Evolutionary conservation across 1,139 yeast species (phyloP), one percentile per base, ranked within the genome.

Genomic region (Saccharomyces hybrid): DNA sequence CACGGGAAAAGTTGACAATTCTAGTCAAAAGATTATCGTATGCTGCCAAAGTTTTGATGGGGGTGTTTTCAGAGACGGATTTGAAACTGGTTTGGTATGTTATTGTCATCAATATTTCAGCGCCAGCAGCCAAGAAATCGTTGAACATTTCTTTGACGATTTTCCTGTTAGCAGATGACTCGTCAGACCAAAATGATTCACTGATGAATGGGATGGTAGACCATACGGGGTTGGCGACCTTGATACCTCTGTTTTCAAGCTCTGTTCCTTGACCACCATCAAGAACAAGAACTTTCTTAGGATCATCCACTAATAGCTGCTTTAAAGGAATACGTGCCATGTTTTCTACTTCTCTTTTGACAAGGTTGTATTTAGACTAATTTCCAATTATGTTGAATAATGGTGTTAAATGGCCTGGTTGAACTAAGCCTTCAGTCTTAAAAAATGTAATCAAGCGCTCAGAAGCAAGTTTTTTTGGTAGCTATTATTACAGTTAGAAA

Each of bases 71-170:
- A 9, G 59, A 53, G 32, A 66, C 58, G 4, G 68, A 61, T 32
- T 58, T 58, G 53, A 61, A 66, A 53, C 66, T 78, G 2, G 82
- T 77, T 67, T 86, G 93, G 66, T 86, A 86, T 0, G 88, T 82
- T 9, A 82, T 76, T 0, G 88, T 80, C 52, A 80, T 75, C 48
- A 82, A 68, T 14, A 82, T 69, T 56, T 83, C 80, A 1, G 86
- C 80, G 0, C 90, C 89, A 14, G 78, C 75, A 11, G 67, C 68
- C 32, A 82, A 67, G 65, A 82, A 85, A 48, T 74, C 76, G 38
- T 64, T 56, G 65, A 83, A 87, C 52, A 85, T 75, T 29, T 71
- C 65, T 50, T 72, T 68, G 28, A 86, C 75, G 42, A 75, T 70
- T 16, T 71, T 67, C 0, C 83, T 83, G 46, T 78, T 70, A 27